Evolutionary conservation across 139 green algal genomes (phyloP).

Genomic region (Marvania coccoides): DNA sequence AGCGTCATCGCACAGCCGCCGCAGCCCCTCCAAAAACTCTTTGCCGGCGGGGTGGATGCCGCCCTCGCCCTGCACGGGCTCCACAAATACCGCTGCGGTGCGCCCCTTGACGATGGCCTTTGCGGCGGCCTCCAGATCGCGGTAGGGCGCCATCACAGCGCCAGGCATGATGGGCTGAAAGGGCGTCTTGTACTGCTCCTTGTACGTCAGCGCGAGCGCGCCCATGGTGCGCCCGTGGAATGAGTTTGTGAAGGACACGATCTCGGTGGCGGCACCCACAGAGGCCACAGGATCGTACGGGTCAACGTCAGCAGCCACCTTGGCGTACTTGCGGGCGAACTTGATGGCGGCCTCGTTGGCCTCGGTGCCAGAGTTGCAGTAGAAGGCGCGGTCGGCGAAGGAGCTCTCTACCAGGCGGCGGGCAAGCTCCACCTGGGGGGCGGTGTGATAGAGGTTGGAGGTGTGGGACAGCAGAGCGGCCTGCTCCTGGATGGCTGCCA

Average conservation of each 20-base stretch:
- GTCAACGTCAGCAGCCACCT: slow-evolving; percentile 64
- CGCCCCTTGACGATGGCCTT: slow-evolving; percentile 52
- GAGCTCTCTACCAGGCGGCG: slow-evolving; percentile 76
- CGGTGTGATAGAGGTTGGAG: slow-evolving; percentile 96
- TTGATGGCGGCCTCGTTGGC: slow-evolving; percentile 99
- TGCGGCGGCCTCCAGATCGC: slow-evolving; percentile 65
- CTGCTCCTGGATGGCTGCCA: slow-evolving; percentile 74
- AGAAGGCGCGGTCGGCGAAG: slow-evolving; percentile 96
- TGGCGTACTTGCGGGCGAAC: slow-evolving; percentile 92
- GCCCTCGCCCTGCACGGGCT: slow-evolving; percentile 80
- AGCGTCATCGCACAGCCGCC: slow-evolving; percentile 85
- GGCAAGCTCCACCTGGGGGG: slow-evolving; percentile 81
- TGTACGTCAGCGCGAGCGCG: slow-evolving; percentile 91
- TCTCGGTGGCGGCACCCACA: slow-evolving; percentile 56
- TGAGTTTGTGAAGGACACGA: slow-evolving; percentile 87
- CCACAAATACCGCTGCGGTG: slow-evolving; percentile 92
- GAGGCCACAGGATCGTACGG: slow-evolving; percentile 50
- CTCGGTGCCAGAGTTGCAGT: slow-evolving; percentile 95
- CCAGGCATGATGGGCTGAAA: slow-evolving; percentile 93
- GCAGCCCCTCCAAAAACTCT: slow-evolving; percentile 73
- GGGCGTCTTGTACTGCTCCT: slow-evolving; percentile 89
- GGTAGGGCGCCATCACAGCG: slow-evolving; percentile 31
- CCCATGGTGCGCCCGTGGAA: slow-evolving; percentile 99
- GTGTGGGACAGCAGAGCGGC: slow-evolving; percentile 77
- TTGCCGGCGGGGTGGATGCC: slow-evolving; percentile 11